phyloP scores from a whole-genome alignment of 2,329 filamentous ascomycete genomes.

The Aureobasidium leucospermi region DNA sequence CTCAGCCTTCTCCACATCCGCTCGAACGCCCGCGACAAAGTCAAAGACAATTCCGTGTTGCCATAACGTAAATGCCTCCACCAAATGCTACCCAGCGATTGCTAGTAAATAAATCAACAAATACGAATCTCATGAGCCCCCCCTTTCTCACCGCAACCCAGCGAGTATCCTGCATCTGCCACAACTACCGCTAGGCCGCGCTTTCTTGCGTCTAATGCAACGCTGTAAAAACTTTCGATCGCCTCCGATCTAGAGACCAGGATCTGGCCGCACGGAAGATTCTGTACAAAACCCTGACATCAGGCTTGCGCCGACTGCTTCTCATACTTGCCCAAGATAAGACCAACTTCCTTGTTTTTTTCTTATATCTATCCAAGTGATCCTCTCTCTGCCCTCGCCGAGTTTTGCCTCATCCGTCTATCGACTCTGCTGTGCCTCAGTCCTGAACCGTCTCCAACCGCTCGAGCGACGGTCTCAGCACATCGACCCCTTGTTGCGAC shows the following conservation, averaged over 20 bases:
- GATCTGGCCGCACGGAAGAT: constrained; percentile 8
- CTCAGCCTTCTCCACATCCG: neutral
- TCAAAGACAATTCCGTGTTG: neutral
- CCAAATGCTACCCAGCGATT: neutral
- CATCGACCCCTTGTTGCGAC: neutral
- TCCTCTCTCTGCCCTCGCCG: neutral
- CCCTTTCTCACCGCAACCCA: constrained; percentile 1
- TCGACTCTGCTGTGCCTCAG: neutral
- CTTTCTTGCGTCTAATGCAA: neutral
- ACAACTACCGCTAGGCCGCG: constrained; percentile 4
- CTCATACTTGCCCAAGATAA: neutral
- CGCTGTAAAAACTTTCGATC: constrained; percentile 6
- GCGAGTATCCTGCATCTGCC: neutral
- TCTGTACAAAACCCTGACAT: constrained; percentile 8
- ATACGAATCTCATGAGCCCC: neutral
- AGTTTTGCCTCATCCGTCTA: neutral
- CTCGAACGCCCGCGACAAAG: neutral
- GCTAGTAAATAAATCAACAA: constrained; percentile 7
- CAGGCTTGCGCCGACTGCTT: neutral
- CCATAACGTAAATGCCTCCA: neutral
- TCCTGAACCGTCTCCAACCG: neutral
- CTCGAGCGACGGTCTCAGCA: neutral
- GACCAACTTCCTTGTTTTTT: neutral
- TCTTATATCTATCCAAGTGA: constrained; percentile 5
- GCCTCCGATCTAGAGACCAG: constrained; percentile 3